A percentile compares a stretch with the other conserved stretches of the same genome.
Evolutionary conservation across 2,329 filamentous ascomycete species (phyloP).

Genomic region (Penicillium digitatum): DNA sequence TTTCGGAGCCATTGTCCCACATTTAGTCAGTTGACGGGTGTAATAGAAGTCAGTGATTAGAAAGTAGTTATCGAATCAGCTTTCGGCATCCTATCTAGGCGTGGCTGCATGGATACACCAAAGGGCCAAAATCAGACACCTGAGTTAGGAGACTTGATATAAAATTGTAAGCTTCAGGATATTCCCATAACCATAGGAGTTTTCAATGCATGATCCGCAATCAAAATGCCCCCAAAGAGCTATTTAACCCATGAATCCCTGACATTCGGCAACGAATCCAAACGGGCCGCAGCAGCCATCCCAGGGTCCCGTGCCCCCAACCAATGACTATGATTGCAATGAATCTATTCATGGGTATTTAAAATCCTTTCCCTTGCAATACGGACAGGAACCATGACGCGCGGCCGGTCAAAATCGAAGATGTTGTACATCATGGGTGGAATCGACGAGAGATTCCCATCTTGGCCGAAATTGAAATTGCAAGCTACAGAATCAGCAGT

Average conservation of each 20-base stretch:
- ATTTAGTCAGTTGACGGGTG: background rate
- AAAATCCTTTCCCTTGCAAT: slow-evolving; percentile 8
- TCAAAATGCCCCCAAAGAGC: background rate
- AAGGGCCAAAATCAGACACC: background rate
- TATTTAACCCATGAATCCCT: background rate
- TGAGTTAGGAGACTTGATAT: background rate
- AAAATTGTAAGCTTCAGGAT: background rate
- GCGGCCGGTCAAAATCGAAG: slow-evolving; percentile 15
- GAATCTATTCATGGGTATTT: background rate
- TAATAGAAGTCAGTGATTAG: background rate
- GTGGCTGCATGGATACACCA: background rate
- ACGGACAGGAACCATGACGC: slow-evolving; percentile 20
- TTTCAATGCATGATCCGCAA: background rate
- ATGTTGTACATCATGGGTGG: slow-evolving; percentile 13
- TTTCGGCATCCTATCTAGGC: too few species aligned
- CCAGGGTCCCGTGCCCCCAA: slow-evolving; percentile 1
- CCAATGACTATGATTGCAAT: background rate
- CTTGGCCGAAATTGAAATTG: slow-evolving; percentile 7
- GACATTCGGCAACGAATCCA: background rate
- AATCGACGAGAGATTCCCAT: slow-evolving; percentile 10
- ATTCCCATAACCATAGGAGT: background rate
- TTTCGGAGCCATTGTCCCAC: background rate
- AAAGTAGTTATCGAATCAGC: background rate
- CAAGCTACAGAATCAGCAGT: slow-evolving; percentile 4
- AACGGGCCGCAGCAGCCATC: slow-evolving; percentile 15